A percentile compares a stretch with the other conserved stretches of the same genome.
Conservation (phyloP, 2,329 filamentous ascomycete species). For the Cercospora beticola region DNA sequence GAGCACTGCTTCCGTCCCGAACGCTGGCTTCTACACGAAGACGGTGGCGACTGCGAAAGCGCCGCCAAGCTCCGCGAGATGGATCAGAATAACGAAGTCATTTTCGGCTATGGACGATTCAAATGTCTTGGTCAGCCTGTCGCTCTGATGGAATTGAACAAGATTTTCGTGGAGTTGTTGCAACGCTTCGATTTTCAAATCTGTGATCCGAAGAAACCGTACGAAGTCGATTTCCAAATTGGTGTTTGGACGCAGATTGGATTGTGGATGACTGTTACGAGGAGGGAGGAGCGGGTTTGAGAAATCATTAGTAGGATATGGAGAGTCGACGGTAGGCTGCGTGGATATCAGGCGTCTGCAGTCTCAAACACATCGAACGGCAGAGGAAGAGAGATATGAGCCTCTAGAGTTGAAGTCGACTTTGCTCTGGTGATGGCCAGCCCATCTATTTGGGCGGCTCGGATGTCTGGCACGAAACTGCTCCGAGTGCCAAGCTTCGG, state of each 20-base stretch:
- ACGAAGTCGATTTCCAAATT: conserved; percentile 12
- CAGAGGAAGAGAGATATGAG: too few species aligned
- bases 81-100: conserved; percentile 23
- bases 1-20: conserved; percentile 17
- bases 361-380: too few species aligned
- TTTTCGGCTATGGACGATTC: conserved; percentile 35
- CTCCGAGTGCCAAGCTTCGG: background rate
- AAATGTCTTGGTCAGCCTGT: conserved; percentile 32
- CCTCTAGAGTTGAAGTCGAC: too few species aligned
- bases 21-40: conserved; percentile 13
- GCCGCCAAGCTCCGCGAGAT: conserved; percentile 12
- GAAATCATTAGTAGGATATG: background rate
- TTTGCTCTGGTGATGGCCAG: too few species aligned
- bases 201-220: conserved; percentile 8
- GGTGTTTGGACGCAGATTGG: conserved; percentile 15
- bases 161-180: conserved; percentile 15
- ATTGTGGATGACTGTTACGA: conserved; percentile 16
- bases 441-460: background rate
- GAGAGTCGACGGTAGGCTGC: too few species aligned
- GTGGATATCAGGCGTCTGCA: too few species aligned
- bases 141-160: conserved; percentile 38
- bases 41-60: conserved; percentile 12
- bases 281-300: background rate
- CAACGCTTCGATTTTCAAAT: conserved; percentile 6
- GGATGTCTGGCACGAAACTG: background rate